Base-by-base conservation (phyloP, 2,329 filamentous ascomycete genomes). In the Aspergillus pseudotamarii region DNA sequence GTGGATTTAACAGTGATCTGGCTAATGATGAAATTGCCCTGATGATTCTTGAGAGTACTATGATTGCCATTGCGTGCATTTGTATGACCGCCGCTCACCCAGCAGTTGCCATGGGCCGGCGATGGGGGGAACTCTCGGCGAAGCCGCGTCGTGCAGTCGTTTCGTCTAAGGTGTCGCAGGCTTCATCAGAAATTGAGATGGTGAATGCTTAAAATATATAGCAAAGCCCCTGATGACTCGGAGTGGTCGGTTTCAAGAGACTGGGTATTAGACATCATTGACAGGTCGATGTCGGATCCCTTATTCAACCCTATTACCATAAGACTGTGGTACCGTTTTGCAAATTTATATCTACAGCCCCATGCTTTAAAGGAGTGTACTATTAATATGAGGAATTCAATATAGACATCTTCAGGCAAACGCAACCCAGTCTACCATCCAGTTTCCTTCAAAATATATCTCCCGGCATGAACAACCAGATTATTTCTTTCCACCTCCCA, bases 11-110 rank as follows among this genome's bases (percentile, higher is more conserved):
- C 12, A 80, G 79, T 58, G 69, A 75, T 19, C 64, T 85, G 32
- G 84, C 84, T 70, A 80, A 84, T 66, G 73, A 84, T 32, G 78
- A 86, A 69, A 63, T 76, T 3, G 75, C 81, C 2, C 85, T 85
- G 68, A 82, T 86, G 72, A 70, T 82, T 4, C 73, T 86, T 4
- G 84, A 86, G 66, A 82, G 84, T 36, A 78, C 79, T 4, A 85
- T 86, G 82, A 82, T 86, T 58, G 75, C 76, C 3, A 71, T 85
- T 23, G 79, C 83, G 11, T 74, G 71, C 45, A 23, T 48, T 48
- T 48, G 45, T 26, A 26, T 48, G 23, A 48, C 45, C 21, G 55
- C 26, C 26, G 21, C 57, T 32, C 60, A 62, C 32, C 60, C 60
- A 12, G 60, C 54, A 23, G 6, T 26, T 36, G 53, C 59, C 46